Percentiles rank a stretch among this genome's conserved stretches.
phyloP scores from a whole-genome alignment of 305 asterid species.

The Fraxinus sp. region DNA sequence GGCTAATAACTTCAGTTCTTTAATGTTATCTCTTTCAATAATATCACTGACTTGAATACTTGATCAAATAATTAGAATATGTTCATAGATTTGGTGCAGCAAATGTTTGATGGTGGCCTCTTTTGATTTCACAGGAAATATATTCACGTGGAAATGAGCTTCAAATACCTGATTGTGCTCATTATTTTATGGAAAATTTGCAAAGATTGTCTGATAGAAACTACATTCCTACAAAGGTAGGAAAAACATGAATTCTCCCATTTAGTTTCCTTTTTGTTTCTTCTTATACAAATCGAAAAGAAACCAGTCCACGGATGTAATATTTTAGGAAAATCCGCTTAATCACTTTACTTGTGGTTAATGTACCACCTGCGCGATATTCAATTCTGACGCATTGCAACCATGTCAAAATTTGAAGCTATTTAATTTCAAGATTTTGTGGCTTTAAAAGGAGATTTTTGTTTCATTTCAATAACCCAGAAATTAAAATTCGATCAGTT shows the following conservation, averaged over 20 bases:
- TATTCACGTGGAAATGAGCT: conserved; percentile 78
- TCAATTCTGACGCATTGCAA: background rate
- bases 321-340: background rate
- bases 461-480: background rate
- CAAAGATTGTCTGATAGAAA: conserved; percentile 67
- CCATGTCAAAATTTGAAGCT: background rate
- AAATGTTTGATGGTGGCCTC: conserved; percentile 23
- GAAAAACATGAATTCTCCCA: conserved; percentile 4
- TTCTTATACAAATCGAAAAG: background rate
- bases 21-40: background rate
- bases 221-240: conserved; percentile 90
- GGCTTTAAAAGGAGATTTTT: background rate
- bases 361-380: background rate
- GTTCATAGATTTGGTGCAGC: background rate
- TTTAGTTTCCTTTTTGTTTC: conserved; percentile 1
- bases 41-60: background rate
- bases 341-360: background rate
- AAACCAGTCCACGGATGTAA: background rate
- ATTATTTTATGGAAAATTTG: conserved; percentile 88
- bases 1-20: background rate
- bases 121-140: conserved; percentile 56
- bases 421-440: background rate
- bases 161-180: conserved; percentile 94
- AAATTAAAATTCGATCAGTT: background rate
- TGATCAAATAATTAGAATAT: conserved; percentile 1